Percentiles rank a stretch among this genome's conserved stretches.
These are phyloP conservation scores for Beta corolliflora DNA, from an alignment of 179 eudicot species.

Conservation along the genomic window DNA sequence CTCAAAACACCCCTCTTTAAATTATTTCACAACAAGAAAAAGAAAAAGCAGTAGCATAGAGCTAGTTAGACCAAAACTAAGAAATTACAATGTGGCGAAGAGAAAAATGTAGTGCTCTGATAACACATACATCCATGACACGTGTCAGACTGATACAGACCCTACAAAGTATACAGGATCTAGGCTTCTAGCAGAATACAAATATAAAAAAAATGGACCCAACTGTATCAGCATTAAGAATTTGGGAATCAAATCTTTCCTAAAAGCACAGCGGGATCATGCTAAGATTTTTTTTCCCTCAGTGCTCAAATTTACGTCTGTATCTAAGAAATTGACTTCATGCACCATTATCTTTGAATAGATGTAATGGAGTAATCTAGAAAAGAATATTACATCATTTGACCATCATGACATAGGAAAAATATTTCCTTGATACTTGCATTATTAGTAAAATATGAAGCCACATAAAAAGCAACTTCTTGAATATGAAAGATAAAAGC, in stretches of 20 bases:
- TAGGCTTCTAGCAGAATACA: neutral
- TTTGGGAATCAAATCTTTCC: neutral
- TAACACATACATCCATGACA: neutral
- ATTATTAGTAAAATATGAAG: neutral
- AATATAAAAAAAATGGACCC: neutral
- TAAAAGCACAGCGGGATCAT: no score
- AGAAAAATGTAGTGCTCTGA: neutral
- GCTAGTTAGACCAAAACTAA: neutral
- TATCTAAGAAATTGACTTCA: neutral
- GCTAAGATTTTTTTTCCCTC: no score
- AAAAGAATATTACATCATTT: neutral
- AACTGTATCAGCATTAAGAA: neutral
- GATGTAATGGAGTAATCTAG: neutral
- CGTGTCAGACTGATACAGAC: neutral
- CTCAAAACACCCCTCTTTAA: neutral
- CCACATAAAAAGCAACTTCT: neutral
- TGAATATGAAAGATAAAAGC: neutral
- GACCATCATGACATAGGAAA: neutral
- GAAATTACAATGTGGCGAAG: neutral
- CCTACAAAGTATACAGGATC: neutral
- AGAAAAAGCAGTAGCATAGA: neutral
- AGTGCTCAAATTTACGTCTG: neutral
- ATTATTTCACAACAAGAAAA: no score
- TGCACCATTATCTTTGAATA: neutral
- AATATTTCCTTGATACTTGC: neutral